phyloP scores from a whole-genome alignment of 2,329 filamentous ascomycete species.

The Pleomassaria siparia region DNA sequence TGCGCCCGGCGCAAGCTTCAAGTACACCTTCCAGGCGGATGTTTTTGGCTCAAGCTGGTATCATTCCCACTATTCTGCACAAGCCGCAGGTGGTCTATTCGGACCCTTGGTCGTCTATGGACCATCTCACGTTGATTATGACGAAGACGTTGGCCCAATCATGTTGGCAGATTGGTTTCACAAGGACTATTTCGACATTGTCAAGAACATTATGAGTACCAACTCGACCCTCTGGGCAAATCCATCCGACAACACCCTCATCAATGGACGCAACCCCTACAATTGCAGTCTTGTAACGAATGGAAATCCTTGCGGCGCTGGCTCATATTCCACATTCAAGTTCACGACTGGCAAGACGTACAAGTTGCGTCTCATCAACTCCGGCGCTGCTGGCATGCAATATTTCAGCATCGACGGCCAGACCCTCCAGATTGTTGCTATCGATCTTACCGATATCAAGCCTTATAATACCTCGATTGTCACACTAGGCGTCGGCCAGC shows the following conservation, averaged over 20 bases:
- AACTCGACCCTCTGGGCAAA: conserved; percentile 8
- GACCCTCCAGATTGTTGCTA: conserved; percentile 44
- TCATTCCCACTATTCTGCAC: conserved; percentile 41
- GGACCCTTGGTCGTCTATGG: conserved; percentile 43
- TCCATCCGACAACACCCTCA: conserved; percentile 19
- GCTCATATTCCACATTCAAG: conserved; percentile 37
- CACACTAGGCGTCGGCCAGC: conserved; percentile 44
- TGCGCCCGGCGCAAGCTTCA: conserved; percentile 8
- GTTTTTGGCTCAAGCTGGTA: conserved; percentile 42
- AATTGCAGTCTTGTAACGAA: conserved; percentile 32
- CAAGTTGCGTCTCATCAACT: conserved; percentile 46
- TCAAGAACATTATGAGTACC: conserved; percentile 10
- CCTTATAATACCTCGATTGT: conserved; percentile 44
- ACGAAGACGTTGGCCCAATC: conserved; percentile 45
- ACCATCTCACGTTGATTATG: conserved; percentile 35
- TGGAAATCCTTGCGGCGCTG: conserved; percentile 25
- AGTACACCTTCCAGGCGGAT: conserved; percentile 26
- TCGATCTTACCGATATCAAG: conserved; percentile 45
- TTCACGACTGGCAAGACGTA: conserved; percentile 46
- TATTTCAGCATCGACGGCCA: conserved; percentile 48
- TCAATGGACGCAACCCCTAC: conserved; percentile 25
- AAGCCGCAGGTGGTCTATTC: conserved; percentile 42
- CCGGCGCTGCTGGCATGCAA: conserved; percentile 39
- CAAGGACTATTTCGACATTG: conserved; percentile 13
- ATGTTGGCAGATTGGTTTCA: conserved; percentile 32